Evolutionary conservation across 805 yeast genomes (phyloP).

Genomic region (Ogataea methylovora): DNA sequence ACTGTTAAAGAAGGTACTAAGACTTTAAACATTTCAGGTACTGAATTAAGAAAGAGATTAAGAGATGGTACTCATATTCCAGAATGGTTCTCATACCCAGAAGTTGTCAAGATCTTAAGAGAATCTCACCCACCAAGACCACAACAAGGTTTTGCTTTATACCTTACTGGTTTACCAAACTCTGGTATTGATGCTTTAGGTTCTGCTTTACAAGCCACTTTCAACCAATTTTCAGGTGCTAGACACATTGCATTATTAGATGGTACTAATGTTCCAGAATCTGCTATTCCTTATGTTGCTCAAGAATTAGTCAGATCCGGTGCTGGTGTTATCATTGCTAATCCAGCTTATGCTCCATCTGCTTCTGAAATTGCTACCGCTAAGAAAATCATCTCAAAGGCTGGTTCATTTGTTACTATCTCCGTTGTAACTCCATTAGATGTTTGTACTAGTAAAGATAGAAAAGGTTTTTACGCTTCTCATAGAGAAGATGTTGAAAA

Average conservation of each 20-base stretch:
- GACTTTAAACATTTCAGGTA: slow-evolving; percentile 84
- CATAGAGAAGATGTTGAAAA: slow-evolving; percentile 38
- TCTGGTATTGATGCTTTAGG: slow-evolving; percentile 61
- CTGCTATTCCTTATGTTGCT: slow-evolving; percentile 53
- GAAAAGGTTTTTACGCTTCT: slow-evolving; percentile 41
- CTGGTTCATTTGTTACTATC: slow-evolving; percentile 44
- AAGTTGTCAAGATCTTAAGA: slow-evolving; percentile 85
- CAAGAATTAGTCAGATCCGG: slow-evolving; percentile 84
- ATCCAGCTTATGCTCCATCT: slow-evolving; percentile 35
- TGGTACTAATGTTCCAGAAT: slow-evolving; percentile 21
- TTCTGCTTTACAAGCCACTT: slow-evolving; percentile 80
- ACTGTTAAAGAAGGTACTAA: slow-evolving; percentile 72
- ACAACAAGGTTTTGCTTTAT: slow-evolving; percentile 79
- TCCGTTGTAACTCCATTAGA: slow-evolving; percentile 45
- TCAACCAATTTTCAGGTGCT: slow-evolving; percentile 83
- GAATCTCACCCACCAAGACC: slow-evolving; percentile 90
- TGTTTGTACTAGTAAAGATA: slow-evolving; percentile 36
- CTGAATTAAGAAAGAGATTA: slow-evolving; percentile 84
- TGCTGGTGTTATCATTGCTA: slow-evolving; percentile 75
- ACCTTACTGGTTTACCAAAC: slow-evolving; percentile 52
- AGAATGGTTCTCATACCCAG: slow-evolving; percentile 96
- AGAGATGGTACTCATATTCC: slow-evolving; percentile 86
- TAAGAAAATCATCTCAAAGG: slow-evolving; percentile 35
- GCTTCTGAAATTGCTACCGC: slow-evolving; percentile 35
- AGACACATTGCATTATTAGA: slow-evolving; percentile 64